Evolutionary conservation across 2,329 filamentous ascomycete species (phyloP).

Genomic region (Orbilia javanica): DNA sequence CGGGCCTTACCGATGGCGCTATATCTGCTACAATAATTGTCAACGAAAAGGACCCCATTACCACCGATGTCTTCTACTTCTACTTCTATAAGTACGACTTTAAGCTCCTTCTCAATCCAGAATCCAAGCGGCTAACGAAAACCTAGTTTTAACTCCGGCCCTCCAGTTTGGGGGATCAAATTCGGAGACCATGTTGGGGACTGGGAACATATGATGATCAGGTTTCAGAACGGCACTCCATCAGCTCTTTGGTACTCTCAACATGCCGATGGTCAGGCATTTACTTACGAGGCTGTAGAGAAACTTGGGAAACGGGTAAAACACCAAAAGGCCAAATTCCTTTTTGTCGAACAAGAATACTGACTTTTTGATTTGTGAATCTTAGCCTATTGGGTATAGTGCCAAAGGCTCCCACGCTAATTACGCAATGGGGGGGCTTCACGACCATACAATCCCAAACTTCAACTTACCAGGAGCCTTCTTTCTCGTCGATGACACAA

Average conservation of each 20-base stretch:
- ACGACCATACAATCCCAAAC: conserved; percentile 75
- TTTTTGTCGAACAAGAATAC: background rate
- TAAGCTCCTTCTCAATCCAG: background rate
- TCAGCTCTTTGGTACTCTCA: conserved; percentile 74
- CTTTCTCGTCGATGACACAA: conserved; percentile 71
- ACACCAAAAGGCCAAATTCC: background rate
- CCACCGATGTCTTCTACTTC: conserved; percentile 72
- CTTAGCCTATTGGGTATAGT: conserved; percentile 72
- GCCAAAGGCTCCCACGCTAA: conserved; percentile 75
- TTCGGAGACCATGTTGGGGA: conserved; percentile 75
- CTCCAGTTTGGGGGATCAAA: conserved; percentile 86
- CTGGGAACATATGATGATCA: conserved; percentile 77
- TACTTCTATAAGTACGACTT: conserved; percentile 71
- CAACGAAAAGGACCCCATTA: conserved; percentile 68
- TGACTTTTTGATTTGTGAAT: background rate
- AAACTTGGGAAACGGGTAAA: conserved; percentile 66
- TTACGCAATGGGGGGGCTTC: conserved; percentile 72
- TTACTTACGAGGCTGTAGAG: conserved; percentile 71
- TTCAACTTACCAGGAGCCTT: conserved; percentile 70
- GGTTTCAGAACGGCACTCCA: conserved; percentile 72
- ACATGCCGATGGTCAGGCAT: conserved; percentile 74
- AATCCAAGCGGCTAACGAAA: conserved; percentile 71
- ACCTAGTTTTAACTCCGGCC: conserved; percentile 96
- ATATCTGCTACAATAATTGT: conserved; percentile 71
- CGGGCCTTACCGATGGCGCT: conserved; percentile 69